phyloP scores from a whole-genome alignment of 2,329 filamentous ascomycete species.

The Colletotrichum eremochloae region DNA sequence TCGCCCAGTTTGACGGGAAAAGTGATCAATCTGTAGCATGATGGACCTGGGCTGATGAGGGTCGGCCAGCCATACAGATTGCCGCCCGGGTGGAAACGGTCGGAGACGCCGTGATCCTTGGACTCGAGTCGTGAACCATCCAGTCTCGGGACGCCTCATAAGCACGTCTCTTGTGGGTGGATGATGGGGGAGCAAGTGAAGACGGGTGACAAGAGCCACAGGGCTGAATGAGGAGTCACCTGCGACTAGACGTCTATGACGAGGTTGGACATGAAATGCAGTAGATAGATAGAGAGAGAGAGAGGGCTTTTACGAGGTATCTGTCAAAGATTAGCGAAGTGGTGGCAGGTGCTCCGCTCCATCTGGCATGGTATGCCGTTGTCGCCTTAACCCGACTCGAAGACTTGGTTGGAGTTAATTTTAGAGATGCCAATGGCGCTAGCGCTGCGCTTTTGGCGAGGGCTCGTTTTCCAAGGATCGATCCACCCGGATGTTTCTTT shows the following conservation, averaged over 20 bases:
- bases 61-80: not conserved
- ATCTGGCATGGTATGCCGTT: conserved; percentile 8
- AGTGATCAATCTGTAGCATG: not conserved
- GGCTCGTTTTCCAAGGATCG: conserved; percentile 1
- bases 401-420: conserved; percentile 30
- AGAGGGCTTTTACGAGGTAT: conserved; percentile 19
- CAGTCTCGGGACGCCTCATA: not conserved
- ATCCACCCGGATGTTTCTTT: conserved; percentile 11
- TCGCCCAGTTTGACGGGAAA: not conserved
- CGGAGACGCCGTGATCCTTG: conserved; percentile 29
- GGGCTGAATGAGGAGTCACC: conserved; percentile 16
- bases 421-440: conserved; percentile 33
- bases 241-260: not conserved
- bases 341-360: conserved; percentile 31
- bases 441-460: conserved; percentile 13
- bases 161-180: not conserved
- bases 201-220: not conserved
- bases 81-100: conserved; percentile 10
- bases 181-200: not conserved
- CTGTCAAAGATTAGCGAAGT: conserved; percentile 31
- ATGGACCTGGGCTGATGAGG: not conserved
- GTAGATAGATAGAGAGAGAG: not conserved
- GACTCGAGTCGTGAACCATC: not conserved
- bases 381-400: conserved; percentile 12
- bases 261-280: not conserved